A percentile compares a stretch with the other conserved stretches of the same genome.
phyloP scores from a whole-genome alignment of 352 stramenopile species.

The Globisporangium abappressorium region DNA sequence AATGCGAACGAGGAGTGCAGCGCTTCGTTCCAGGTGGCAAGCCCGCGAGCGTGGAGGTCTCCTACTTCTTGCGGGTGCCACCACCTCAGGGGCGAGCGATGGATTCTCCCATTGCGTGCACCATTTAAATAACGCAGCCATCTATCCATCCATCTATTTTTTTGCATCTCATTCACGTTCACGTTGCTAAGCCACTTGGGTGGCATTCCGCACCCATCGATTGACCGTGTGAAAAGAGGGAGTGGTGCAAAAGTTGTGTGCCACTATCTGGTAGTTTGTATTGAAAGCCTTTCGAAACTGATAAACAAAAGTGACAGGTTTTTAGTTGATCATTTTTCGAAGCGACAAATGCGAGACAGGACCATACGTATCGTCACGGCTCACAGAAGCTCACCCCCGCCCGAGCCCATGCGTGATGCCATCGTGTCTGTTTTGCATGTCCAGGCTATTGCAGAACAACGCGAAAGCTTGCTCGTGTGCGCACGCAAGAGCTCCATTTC shows the following conservation, averaged over 20 bases:
- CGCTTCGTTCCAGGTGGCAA: neutral
- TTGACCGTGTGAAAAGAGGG: neutral
- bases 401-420: neutral
- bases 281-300: too few relatives aligned
- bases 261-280: neutral
- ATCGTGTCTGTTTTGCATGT: neutral
- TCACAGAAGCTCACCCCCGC: too few relatives aligned
- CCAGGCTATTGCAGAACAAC: neutral
- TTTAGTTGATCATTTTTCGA: too few relatives aligned
- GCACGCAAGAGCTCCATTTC: too few relatives aligned
- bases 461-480: too few relatives aligned
- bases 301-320: too few relatives aligned
- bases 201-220: neutral
- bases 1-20: slow-evolving; percentile 10
- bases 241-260: neutral
- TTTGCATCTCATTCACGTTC: neutral
- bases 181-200: neutral
- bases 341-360: neutral
- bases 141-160: slow-evolving; percentile 7
- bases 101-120: neutral
- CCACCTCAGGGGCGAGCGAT: neutral
- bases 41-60: neutral
- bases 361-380: neutral
- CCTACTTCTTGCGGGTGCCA: neutral
- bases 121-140: slow-evolving; percentile 8